These are phyloP conservation scores for Backusella psychrophila DNA, from an alignment of 192 early-diverging fungal genomes.

Conservation along the genomic window DNA sequence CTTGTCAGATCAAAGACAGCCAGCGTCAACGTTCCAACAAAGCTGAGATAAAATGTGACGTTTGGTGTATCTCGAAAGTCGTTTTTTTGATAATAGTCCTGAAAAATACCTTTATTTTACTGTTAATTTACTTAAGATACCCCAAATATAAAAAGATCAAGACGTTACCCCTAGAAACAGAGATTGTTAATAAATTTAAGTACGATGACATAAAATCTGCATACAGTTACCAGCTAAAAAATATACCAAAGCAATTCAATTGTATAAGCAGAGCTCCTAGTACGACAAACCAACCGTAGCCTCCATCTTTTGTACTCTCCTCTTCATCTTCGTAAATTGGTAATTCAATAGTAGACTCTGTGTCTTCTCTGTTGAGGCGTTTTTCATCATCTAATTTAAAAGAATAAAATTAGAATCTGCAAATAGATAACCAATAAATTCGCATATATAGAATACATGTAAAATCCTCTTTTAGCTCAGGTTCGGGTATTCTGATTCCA, in stretches of 20 bases:
- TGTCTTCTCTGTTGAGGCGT: not conserved
- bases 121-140: not conserved
- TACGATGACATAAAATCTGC: not conserved
- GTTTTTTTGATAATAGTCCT: slow-evolving; percentile 29
- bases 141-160: not conserved
- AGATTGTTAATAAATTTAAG: not conserved
- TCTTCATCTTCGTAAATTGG: not conserved
- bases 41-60: slow-evolving; percentile 9
- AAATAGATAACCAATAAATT: not conserved
- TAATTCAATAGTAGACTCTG: not conserved
- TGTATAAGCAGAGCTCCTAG: slow-evolving; percentile 39
- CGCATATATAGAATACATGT: not conserved
- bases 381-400: not conserved
- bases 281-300: slow-evolving; percentile 39
- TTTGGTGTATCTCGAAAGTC: slow-evolving; percentile 15
- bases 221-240: not conserved
- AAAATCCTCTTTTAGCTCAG: not conserved
- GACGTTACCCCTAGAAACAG: not conserved
- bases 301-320: slow-evolving; percentile 19
- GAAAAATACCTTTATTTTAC: slow-evolving; percentile 26
- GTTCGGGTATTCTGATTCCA: not conserved
- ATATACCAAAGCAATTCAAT: not conserved
- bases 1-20: slow-evolving; percentile 10
- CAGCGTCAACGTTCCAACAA: slow-evolving; percentile 20
- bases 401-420: not conserved